Evolutionary conservation across 768 basidiomycete species (phyloP).

Genomic region (Macrolepiota dolichaula): DNA sequence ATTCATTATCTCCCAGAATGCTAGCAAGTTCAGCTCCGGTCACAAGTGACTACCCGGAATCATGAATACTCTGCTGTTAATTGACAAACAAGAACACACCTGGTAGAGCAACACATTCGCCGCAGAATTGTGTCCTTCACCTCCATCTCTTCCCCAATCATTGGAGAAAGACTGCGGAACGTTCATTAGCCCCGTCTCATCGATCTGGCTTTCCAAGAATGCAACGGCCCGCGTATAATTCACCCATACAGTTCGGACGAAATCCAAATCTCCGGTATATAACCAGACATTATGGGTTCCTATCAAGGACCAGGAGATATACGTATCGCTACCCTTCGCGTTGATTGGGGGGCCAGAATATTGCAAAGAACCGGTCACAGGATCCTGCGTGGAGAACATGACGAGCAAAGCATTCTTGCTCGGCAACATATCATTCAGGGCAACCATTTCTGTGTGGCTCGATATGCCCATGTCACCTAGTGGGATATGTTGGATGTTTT

Average conservation of each 20-base stretch:
- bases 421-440: constrained; percentile 29
- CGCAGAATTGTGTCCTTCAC: constrained; percentile 44
- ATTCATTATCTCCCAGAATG: constrained; percentile 20
- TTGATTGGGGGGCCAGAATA: constrained; percentile 11
- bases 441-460: constrained; percentile 32
- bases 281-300: constrained; percentile 37
- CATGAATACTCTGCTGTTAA: not conserved
- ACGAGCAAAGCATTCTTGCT: constrained; percentile 46
- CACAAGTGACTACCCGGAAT: constrained; percentile 24
- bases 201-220: constrained; percentile 40
- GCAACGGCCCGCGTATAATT: constrained; percentile 37
- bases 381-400: constrained; percentile 46
- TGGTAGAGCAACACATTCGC: constrained; percentile 44
- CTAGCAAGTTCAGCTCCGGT: constrained; percentile 33
- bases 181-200: constrained; percentile 35
- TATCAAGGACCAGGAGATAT: constrained; percentile 50
- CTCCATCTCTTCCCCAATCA: constrained; percentile 47
- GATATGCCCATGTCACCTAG: constrained; percentile 41
- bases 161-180: constrained; percentile 37
- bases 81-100: constrained; percentile 19
- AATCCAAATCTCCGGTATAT: constrained; percentile 45
- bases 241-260: constrained; percentile 39
- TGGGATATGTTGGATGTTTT: not conserved
- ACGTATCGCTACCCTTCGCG: constrained; percentile 30
- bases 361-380: constrained; percentile 15